Base-by-base conservation (phyloP, 2,329 filamentous ascomycete genomes). In the Ilyonectria robusta region DNA sequence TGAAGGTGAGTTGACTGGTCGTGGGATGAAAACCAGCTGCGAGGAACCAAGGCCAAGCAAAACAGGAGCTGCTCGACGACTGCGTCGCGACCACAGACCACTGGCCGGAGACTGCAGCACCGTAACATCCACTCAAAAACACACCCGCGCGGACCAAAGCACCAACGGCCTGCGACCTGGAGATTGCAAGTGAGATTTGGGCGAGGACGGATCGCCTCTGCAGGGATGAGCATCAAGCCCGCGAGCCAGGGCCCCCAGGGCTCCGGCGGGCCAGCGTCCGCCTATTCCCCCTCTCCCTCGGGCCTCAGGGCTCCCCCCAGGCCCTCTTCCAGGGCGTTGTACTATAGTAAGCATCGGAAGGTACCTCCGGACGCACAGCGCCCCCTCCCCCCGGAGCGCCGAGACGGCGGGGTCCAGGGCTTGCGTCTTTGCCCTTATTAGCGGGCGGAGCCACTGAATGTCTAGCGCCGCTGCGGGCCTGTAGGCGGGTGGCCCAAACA, bases 161-260 rank as follows among this genome's bases (percentile, higher is more conserved):
- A 63, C 55, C 58, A 48, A 54, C 59, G 35, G 40, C 59, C 66
- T 61, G 64, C 62, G 60, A 66, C 61, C 74, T 75, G 72, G 74
- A 76, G 74, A 76, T 76, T 76, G 67, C 72, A 76, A 69, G 74
- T 76, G 70, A 76, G 72, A 76, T 76, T 75, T 77, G 71, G 71
- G 61, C 70, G 74, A 73, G 69, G 69, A 72, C 70, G 73, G 77
- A 78, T 79, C 77, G 77, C 70, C 76, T 74, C 70, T 78, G 77
- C 77, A 78, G 77, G 77, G 77, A 76, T 78, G 66, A 40, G 62
- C 69, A 73, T 70, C 72, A 73, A 74, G 70, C 65, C 67, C 47
- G 35, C 47, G 65, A 44, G 64, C 62, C 71, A 69, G 66, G 74
- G 66, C 63, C 58, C 53, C 72, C 72, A 71, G 51, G 71, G 67